Evolutionary conservation across 148 eudicot species (phyloP), one percentile per base, ranked within the genome.

Genomic region (Talinum fruticosum): DNA sequence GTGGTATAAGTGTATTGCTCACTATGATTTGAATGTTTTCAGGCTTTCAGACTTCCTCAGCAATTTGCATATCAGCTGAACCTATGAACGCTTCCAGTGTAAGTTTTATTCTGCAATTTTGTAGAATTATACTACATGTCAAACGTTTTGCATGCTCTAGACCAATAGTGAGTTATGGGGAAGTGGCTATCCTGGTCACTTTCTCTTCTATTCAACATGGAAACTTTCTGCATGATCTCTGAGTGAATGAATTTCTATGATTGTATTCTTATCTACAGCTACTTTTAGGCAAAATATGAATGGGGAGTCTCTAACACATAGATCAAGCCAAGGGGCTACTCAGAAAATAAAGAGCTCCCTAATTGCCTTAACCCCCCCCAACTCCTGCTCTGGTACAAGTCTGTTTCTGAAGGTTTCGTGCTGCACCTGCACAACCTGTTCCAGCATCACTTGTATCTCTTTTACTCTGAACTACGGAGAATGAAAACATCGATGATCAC

Each of bases 41-140:
- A 89, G 93, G 87, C 92, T 91, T 57, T 87, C 89, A 26, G 96
- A 91, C 49, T 87, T 89, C 84, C 91, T 89, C 47, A 71, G 78
- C 71, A 75, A 76, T 83, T 29, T 91, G 87, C 88, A 66, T 45
- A 75, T 91, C 71, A 82, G 93, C 57, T 90, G 87, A 90, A 80
- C 54, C 62, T 21, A 78, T 81, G 45, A 69, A 70, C 72, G 72
- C 75, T 72, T 71, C 71, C 79, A 82, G 82, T 77, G 86, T 79
- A 73, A 82, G 90, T 79, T 37, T 78, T 32, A 35, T 44, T 51
- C 49, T 70, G 30, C 29, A 14, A 23, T 29, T 19, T 53, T 35
- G 34, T 65, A 66, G 5, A 8, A 26, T 34, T 51, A n/a, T n/a
- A 32, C 32, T 51, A 41, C 23, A 21, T 8, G 16, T 59, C 10